These are phyloP conservation scores for Podila clonocystis DNA, from an alignment of 192 early-diverging fungal species.

Conservation along the genomic window DNA sequence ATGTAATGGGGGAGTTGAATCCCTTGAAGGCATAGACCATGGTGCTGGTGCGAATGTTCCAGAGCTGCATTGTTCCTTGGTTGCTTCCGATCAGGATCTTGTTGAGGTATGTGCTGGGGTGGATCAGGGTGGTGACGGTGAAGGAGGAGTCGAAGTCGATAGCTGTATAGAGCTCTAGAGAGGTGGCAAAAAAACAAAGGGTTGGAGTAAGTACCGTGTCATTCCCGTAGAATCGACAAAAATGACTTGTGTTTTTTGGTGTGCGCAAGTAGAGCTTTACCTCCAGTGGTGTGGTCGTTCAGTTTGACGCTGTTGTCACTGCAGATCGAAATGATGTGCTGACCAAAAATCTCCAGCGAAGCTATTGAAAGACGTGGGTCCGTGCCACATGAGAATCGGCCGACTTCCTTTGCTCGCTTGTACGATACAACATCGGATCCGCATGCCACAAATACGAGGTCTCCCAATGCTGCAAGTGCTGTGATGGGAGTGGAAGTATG, in stretches of 20 bases:
- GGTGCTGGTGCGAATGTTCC: conserved; percentile 89
- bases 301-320: conserved; percentile 84
- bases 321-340: conserved; percentile 78
- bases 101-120: conserved; percentile 98
- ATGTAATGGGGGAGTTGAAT: conserved; percentile 80
- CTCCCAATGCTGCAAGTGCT: conserved; percentile 73
- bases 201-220: not conserved
- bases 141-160: conserved; percentile 82
- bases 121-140: conserved; percentile 78
- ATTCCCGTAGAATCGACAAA: not conserved
- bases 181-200: not conserved
- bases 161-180: conserved; percentile 72
- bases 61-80: conserved; percentile 92
- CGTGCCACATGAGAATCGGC: conserved; percentile 23
- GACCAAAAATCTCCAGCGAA: conserved; percentile 78
- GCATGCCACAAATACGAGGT: conserved; percentile 80
- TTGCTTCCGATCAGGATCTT: conserved; percentile 90
- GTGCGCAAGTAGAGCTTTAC: conserved; percentile 51
- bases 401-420: conserved; percentile 76
- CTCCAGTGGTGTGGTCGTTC: conserved; percentile 78
- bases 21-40: conserved; percentile 85
- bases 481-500: conserved; percentile 73
- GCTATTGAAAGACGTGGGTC: conserved; percentile 46
- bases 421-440: conserved; percentile 69
- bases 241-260: not conserved